Conservation (phyloP, 2,329 filamentous ascomycete species). For the Ustulina deusta region DNA sequence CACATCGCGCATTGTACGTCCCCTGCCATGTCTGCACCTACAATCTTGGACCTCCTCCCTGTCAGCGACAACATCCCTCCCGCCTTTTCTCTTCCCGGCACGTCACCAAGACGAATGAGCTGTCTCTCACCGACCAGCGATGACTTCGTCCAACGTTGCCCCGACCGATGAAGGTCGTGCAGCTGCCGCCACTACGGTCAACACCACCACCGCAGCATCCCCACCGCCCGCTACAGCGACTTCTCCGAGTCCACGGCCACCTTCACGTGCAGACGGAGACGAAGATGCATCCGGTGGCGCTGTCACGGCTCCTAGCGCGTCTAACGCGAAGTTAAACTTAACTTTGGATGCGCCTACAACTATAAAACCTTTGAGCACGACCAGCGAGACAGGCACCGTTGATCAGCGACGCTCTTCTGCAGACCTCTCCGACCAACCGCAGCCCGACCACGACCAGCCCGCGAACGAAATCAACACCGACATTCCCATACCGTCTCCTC, state of each 20-base stretch:
- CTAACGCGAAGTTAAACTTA: slow-evolving; percentile 15
- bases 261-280: slow-evolving; percentile 9
- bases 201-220: slow-evolving; percentile 23
- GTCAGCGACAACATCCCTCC: slow-evolving; percentile 26
- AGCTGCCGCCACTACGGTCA: slow-evolving; percentile 12
- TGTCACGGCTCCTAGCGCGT: slow-evolving; percentile 22
- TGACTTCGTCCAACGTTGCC: slow-evolving; percentile 69
- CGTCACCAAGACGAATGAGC: slow-evolving; percentile 65
- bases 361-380: slow-evolving; percentile 3
- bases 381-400: slow-evolving; percentile 5
- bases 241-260: slow-evolving; percentile 27
- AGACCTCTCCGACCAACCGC: slow-evolving; percentile 19
- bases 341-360: slow-evolving; percentile 42
- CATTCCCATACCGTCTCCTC: slow-evolving; percentile 49
- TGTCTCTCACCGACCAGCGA: slow-evolving; percentile 65
- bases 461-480: slow-evolving; percentile 37
- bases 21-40: slow-evolving; percentile 40
- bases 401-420: neutral
- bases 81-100: slow-evolving; percentile 34
- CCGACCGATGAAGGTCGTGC: slow-evolving; percentile 47
- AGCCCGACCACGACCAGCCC: slow-evolving; percentile 15
- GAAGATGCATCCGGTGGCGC: slow-evolving; percentile 24
- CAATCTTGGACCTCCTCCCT: slow-evolving; percentile 30
- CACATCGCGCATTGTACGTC: slow-evolving; percentile 38
- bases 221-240: slow-evolving; percentile 31